A percentile compares a stretch with the other conserved stretches of the same genome.
These are phyloP conservation scores for Hericium erinaceus DNA, from an alignment of 768 basidiomycete genomes.

Conservation along the genomic window DNA sequence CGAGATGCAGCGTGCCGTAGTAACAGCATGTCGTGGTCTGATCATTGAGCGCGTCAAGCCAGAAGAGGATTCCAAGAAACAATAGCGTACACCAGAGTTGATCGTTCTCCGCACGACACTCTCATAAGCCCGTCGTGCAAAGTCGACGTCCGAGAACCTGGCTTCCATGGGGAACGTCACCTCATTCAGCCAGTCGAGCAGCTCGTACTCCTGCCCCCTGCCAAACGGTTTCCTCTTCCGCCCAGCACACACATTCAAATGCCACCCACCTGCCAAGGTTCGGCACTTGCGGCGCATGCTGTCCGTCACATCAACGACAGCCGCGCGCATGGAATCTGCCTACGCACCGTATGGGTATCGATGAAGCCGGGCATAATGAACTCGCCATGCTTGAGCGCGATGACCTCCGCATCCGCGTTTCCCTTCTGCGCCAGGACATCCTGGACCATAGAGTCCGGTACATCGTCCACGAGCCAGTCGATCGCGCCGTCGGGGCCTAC, in stretches of 20 bases:
- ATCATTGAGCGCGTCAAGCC: not conserved
- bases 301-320: not conserved
- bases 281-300: slow-evolving; percentile 79
- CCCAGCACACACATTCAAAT: not conserved
- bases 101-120: slow-evolving; percentile 65
- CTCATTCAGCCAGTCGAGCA: slow-evolving; percentile 80
- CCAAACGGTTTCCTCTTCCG: not conserved
- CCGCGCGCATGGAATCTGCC: not conserved
- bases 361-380: slow-evolving; percentile 85
- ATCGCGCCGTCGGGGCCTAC: slow-evolving; percentile 48
- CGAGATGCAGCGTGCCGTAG: slow-evolving; percentile 75
- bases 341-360: slow-evolving; percentile 82
- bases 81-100: slow-evolving; percentile 57
- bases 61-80: not conserved
- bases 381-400: slow-evolving; percentile 33
- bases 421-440: slow-evolving; percentile 45
- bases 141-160: slow-evolving; percentile 57
- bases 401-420: slow-evolving; percentile 22
- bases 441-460: slow-evolving; percentile 36
- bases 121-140: slow-evolving; percentile 61
- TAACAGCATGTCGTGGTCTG: slow-evolving; percentile 95
- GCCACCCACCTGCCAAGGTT: slow-evolving; percentile 50
- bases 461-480: slow-evolving; percentile 61
- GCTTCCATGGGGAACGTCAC: slow-evolving; percentile 87
- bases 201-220: slow-evolving; percentile 78